Evolutionary conservation across 495 filamentous ascomycete species (phyloP).

Genomic region (Xylaria cubensis): DNA sequence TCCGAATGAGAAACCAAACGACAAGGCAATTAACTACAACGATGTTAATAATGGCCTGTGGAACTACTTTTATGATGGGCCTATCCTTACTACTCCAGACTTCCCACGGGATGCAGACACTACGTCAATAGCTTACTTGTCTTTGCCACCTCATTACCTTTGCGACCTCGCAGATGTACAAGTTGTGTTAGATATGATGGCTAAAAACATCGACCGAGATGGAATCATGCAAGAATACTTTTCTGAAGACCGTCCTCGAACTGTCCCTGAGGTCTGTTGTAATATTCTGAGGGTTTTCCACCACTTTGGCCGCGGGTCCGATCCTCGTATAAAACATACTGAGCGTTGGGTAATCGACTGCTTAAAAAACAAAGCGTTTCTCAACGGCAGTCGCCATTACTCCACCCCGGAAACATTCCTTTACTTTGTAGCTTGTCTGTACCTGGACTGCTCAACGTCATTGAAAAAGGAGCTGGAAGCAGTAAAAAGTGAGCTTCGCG

Average conservation of each 20-base stretch:
- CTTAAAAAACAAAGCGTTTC: constrained; percentile 24
- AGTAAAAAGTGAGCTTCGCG: constrained; percentile 2
- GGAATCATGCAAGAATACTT: constrained; percentile 38
- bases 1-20: not conserved
- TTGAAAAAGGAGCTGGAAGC: constrained; percentile 4
- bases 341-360: constrained; percentile 30
- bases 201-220: constrained; percentile 26
- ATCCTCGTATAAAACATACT: constrained; percentile 21
- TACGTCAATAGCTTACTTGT: constrained; percentile 37
- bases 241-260: constrained; percentile 19
- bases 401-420: constrained; percentile 31
- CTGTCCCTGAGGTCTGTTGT: constrained; percentile 29
- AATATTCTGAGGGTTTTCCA: constrained; percentile 36
- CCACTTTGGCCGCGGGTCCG: constrained; percentile 28
- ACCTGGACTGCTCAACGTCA: constrained; percentile 16
- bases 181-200: constrained; percentile 27
- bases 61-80: constrained; percentile 31
- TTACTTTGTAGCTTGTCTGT: constrained; percentile 30
- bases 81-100: constrained; percentile 21
- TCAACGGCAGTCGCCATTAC: constrained; percentile 32
- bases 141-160: constrained; percentile 24
- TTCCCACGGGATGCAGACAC: constrained; percentile 35
- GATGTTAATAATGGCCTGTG: constrained; percentile 22
- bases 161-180: constrained; percentile 25
- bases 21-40: not conserved